Evolutionary conservation across 805 yeast species (phyloP).

Genomic region (Candida michaelii): DNA sequence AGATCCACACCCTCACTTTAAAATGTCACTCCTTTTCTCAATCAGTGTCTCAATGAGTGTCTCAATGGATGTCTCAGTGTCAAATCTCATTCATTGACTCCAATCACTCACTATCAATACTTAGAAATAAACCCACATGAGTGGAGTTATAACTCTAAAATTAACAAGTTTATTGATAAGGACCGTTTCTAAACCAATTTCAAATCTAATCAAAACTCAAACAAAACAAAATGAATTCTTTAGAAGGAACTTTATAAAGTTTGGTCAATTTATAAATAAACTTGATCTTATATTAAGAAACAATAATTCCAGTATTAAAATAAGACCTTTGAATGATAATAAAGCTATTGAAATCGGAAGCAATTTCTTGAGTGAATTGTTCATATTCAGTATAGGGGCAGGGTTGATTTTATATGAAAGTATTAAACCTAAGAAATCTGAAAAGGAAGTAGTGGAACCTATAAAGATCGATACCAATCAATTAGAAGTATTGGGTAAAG

Average conservation of each 20-base stretch:
- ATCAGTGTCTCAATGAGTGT: not conserved
- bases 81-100: no score
- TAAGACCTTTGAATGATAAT: conserved; percentile 78
- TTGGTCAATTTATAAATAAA: conserved; percentile 72
- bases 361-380: conserved; percentile 69
- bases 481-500: not conserved
- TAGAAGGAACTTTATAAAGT: conserved; percentile 56
- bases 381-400: conserved; percentile 81
- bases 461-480: not conserved
- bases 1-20: no score
- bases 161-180: conserved; percentile 68
- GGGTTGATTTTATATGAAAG: conserved; percentile 71
- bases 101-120: not conserved
- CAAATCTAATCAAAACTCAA: conserved; percentile 66
- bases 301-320: conserved; percentile 50
- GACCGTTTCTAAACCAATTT: conserved; percentile 79
- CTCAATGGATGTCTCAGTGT: no score
- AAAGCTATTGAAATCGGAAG: conserved; percentile 85
- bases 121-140: conserved; percentile 45
- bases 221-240: conserved; percentile 72
- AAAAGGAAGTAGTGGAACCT: conserved; percentile 51
- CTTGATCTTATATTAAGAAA: conserved; percentile 63
- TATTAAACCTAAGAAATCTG: conserved; percentile 56
- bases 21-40: no score
- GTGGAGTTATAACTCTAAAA: conserved; percentile 70